These are phyloP conservation scores for Penicillium bialowiezense DNA, from an alignment of 495 filamentous ascomycete species.

Conservation along the genomic window DNA sequence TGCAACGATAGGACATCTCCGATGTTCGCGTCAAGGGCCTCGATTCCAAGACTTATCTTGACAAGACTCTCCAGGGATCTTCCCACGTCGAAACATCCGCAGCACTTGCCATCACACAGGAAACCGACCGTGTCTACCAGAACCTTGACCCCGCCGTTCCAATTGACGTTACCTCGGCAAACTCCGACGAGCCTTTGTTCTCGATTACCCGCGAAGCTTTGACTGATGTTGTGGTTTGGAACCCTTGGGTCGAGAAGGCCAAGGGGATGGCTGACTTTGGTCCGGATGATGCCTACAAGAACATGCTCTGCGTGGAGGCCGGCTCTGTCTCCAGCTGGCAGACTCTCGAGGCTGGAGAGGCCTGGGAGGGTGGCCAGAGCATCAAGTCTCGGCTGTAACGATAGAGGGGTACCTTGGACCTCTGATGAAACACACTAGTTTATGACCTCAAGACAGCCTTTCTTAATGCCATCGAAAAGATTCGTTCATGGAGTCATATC, in stretches of 20 bases:
- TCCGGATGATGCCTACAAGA: constrained; percentile 82
- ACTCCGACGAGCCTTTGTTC: constrained; percentile 61
- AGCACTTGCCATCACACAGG: constrained; percentile 59
- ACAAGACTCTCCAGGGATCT: constrained; percentile 69
- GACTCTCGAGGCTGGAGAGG: constrained; percentile 79
- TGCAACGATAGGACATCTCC: constrained; percentile 63
- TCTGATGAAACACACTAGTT: constrained; percentile 6
- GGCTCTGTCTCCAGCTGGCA: constrained; percentile 80
- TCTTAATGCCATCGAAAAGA: constrained; percentile 9
- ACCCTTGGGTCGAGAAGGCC: constrained; percentile 88
- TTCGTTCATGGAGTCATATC: background rate
- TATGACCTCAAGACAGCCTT: constrained; percentile 18
- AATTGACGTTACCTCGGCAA: constrained; percentile 49
- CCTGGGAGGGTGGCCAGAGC: constrained; percentile 85
- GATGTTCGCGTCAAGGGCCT: constrained; percentile 68
- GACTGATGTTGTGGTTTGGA: constrained; percentile 90
- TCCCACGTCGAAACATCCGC: constrained; percentile 54
- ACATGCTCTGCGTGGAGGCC: constrained; percentile 93
- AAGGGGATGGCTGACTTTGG: constrained; percentile 81
- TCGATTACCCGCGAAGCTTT: constrained; percentile 76
- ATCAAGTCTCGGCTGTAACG: constrained; percentile 46
- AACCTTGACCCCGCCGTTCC: constrained; percentile 58
- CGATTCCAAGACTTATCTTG: constrained; percentile 67
- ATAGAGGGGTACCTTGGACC: background rate
- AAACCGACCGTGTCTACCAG: constrained; percentile 81